Base-by-base conservation (phyloP, 2,329 filamentous ascomycete genomes). In the Juglanconis oblonga region DNA sequence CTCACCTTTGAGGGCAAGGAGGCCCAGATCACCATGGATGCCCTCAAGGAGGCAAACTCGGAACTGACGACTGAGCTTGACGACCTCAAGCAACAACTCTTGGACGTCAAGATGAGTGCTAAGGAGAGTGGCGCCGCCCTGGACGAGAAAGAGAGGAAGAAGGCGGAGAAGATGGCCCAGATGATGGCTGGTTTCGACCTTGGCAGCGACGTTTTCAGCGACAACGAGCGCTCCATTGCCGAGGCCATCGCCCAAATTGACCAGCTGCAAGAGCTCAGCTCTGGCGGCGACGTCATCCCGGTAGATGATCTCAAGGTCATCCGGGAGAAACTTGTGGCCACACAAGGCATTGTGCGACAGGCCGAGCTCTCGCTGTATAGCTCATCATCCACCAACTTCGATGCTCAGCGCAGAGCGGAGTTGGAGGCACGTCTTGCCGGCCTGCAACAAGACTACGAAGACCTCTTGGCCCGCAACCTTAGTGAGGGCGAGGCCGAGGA, bases 111-210 rank as follows among this genome's bases (percentile, higher is more conserved):
- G 79, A 97, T 98, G 90, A 95, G 87, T 67, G 92, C 94, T 59
- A 96, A 95, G 78, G 95, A 98, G 77, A 94, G 90, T 1, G 92
- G 86, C 49, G 92, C 92, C 8, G 89, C 92, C 14, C 79, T 96
- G 24, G 94, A 98, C 68, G 95, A 98, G 77, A 99, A 99, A 82
- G 96, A 98, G 77, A 94, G 92, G 81, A 93, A 92, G 79, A 99
- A 99, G 83, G 92, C 93, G 1, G 95, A 99, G 78, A 95, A 96
- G 77, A 99, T 99, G 95, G 95, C 95, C 48, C 91, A 97, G 83
- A 99, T 99, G 95, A 97, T 99, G 94, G 95, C 95, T 61, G 92
- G 94, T 3, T 98, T 99, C 69, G 94, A 99, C 70, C 85, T 99
- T 38, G 94, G 92, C 49, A 89, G 90, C 52, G 93, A 97, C 60